These are phyloP conservation scores for Aspergillus sp. DNA, from an alignment of 2,329 filamentous ascomycete genomes.

Conservation along the genomic window DNA sequence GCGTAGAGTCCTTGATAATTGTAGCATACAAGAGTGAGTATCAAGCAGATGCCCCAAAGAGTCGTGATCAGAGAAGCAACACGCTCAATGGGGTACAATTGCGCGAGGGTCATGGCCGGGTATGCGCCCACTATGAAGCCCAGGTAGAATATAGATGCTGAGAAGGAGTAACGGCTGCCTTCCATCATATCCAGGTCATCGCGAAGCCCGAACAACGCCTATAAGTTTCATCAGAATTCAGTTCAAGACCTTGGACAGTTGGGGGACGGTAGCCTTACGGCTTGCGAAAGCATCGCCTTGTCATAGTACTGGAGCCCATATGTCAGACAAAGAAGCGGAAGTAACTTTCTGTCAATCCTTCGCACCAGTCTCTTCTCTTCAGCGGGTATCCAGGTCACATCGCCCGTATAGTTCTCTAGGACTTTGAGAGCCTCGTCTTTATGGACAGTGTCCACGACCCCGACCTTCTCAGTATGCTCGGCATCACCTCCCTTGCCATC, in stretches of 20 bases:
- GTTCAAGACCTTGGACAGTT: background rate
- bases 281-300: slow-evolving; percentile 56
- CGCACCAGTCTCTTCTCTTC: slow-evolving; percentile 46
- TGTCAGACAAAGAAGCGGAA: slow-evolving; percentile 49
- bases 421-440: slow-evolving; percentile 44
- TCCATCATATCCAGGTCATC: slow-evolving; percentile 41
- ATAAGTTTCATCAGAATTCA: background rate
- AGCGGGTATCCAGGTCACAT: slow-evolving; percentile 42
- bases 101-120: slow-evolving; percentile 45
- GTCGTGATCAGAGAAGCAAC: slow-evolving; percentile 36
- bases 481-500: slow-evolving; percentile 9
- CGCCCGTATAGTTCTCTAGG: slow-evolving; percentile 43
- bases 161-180: slow-evolving; percentile 47
- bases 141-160: slow-evolving; percentile 50
- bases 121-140: slow-evolving; percentile 52
- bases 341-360: slow-evolving; percentile 45
- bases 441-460: slow-evolving; percentile 35
- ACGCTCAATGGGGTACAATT: slow-evolving; percentile 48
- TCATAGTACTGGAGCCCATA: slow-evolving; percentile 52
- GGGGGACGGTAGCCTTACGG: slow-evolving; percentile 19
- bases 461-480: slow-evolving; percentile 10
- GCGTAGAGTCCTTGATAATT: slow-evolving; percentile 41
- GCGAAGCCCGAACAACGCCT: slow-evolving; percentile 45
- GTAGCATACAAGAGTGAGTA: slow-evolving; percentile 39
- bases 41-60: slow-evolving; percentile 12